Conservation (phyloP, 495 filamentous ascomycete species). For the Coniosporium apollinis region DNA sequence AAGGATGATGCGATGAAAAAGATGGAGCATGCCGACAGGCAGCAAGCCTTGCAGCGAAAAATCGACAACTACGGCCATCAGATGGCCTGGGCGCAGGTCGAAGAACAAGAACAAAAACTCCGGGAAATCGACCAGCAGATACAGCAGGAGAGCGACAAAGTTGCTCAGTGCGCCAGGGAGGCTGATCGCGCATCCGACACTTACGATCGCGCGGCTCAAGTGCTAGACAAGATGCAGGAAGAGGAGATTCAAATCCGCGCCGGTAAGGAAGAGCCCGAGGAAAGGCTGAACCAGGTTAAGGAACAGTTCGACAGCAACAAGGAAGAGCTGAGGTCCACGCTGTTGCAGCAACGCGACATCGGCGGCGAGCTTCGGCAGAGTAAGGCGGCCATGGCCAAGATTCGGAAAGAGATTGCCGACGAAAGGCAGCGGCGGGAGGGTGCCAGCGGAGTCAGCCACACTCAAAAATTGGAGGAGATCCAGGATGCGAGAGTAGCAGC, state of each 20-base stretch:
- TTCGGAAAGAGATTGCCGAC: conserved; percentile 18
- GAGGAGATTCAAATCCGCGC: too few relatives aligned
- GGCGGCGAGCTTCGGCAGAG: conserved; percentile 21
- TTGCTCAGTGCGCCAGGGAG: conserved; percentile 20
- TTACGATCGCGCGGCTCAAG: too few relatives aligned
- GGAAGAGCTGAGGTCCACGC: conserved; percentile 6
- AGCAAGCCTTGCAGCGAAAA: conserved; percentile 13
- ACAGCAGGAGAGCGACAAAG: conserved; percentile 24
- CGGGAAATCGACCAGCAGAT: conserved; percentile 28
- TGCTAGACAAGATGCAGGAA: conserved; percentile 25
- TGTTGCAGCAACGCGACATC: conserved; percentile 35
- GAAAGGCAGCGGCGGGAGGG: conserved; percentile 15
- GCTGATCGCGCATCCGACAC: conserved; percentile 23
- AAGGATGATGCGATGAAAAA: conserved; percentile 24
- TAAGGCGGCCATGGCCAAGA: conserved; percentile 16
- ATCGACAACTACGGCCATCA: conserved; percentile 9
- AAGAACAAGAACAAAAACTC: conserved; percentile 22
- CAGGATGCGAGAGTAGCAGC: conserved; percentile 37
- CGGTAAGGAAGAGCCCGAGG: too few relatives aligned
- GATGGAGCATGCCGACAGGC: conserved; percentile 31
- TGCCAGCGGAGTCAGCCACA: conserved; percentile 19
- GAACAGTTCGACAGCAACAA: conserved; percentile 7
- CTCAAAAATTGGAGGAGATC: conserved; percentile 14
- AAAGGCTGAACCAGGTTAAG: conserved; percentile 22
- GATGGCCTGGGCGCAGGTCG: conserved; percentile 25